Percentiles rank a stretch among this genome's conserved stretches.
Conservation (phyloP, 169 alveolate genomes). For the Theileria sp. region DNA sequence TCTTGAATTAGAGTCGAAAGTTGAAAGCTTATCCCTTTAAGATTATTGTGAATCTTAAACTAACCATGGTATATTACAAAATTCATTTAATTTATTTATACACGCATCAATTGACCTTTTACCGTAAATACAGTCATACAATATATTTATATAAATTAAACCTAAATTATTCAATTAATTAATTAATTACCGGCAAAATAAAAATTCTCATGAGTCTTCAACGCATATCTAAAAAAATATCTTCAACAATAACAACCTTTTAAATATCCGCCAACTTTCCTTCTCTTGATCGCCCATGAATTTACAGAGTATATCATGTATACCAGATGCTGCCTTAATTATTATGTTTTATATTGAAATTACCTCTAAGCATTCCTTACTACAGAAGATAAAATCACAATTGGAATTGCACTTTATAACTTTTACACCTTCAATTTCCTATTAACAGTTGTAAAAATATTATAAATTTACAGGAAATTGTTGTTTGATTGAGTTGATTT, state of each 20-base stretch:
- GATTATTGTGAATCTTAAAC: constrained; percentile 22
- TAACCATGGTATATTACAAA: constrained; percentile 41
- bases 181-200: constrained; percentile 40
- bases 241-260: constrained; percentile 19
- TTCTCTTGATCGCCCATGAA: constrained; percentile 6
- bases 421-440: neutral
- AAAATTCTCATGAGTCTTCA: constrained; percentile 43
- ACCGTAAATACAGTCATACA: constrained; percentile 17
- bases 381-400: constrained; percentile 35
- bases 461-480: constrained; percentile 6
- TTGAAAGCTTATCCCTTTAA: constrained; percentile 4
- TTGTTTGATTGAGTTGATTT: neutral
- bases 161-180: constrained; percentile 12
- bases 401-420: neutral
- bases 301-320: constrained; percentile 36
- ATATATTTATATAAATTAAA: constrained; percentile 19
- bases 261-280: constrained; percentile 26
- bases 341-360: neutral
- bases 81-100: constrained; percentile 21
- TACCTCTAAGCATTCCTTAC: constrained; percentile 46
- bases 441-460: neutral
- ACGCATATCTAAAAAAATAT: constrained; percentile 25
- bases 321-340: constrained; percentile 11
- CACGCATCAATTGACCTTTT: neutral
- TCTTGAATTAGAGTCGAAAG: neutral